These are phyloP conservation scores for Penicillium diatomitis DNA, from an alignment of 495 filamentous ascomycete genomes.

Conservation along the genomic window DNA sequence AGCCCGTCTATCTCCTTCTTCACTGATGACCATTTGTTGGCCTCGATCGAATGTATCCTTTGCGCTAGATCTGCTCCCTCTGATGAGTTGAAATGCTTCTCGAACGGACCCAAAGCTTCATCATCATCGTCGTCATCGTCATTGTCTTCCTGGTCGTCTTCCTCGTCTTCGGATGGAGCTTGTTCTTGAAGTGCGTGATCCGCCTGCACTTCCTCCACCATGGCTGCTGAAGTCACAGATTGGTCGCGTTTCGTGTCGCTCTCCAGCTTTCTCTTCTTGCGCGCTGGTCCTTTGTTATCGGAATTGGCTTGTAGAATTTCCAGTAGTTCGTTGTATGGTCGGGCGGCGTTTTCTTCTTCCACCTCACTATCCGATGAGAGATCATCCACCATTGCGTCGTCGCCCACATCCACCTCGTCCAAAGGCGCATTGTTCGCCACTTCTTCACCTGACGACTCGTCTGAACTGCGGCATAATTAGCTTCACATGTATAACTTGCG, in stretches of 20 bases:
- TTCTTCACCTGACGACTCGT: slow-evolving; percentile 25
- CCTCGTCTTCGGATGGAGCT: slow-evolving; percentile 37
- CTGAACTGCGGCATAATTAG: slow-evolving; percentile 23
- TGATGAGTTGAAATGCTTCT: slow-evolving; percentile 62
- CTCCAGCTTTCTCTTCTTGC: slow-evolving; percentile 61
- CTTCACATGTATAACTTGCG: neutral
- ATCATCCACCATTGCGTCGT: slow-evolving; percentile 23
- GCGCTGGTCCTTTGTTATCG: slow-evolving; percentile 44
- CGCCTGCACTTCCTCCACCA: slow-evolving; percentile 21
- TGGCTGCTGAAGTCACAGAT: slow-evolving; percentile 6
- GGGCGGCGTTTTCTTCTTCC: slow-evolving; percentile 28
- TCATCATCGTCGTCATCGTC: slow-evolving; percentile 24
- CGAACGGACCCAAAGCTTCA: slow-evolving; percentile 60
- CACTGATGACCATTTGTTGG: slow-evolving; percentile 47
- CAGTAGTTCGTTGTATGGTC: slow-evolving; percentile 59
- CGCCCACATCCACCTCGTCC: slow-evolving; percentile 14
- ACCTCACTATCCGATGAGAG: slow-evolving; percentile 39
- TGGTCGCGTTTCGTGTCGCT: slow-evolving; percentile 17
- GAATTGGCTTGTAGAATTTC: slow-evolving; percentile 44
- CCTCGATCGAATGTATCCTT: slow-evolving; percentile 42
- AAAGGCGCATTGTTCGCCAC: slow-evolving; percentile 10
- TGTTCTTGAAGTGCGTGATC: slow-evolving; percentile 25
- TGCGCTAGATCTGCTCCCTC: slow-evolving; percentile 46
- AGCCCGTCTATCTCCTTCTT: slow-evolving; percentile 42
- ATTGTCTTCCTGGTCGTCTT: slow-evolving; percentile 14